These are phyloP conservation scores for Spinacia oleracea DNA, from an alignment of 179 eudicot species.

Conservation along the genomic window DNA sequence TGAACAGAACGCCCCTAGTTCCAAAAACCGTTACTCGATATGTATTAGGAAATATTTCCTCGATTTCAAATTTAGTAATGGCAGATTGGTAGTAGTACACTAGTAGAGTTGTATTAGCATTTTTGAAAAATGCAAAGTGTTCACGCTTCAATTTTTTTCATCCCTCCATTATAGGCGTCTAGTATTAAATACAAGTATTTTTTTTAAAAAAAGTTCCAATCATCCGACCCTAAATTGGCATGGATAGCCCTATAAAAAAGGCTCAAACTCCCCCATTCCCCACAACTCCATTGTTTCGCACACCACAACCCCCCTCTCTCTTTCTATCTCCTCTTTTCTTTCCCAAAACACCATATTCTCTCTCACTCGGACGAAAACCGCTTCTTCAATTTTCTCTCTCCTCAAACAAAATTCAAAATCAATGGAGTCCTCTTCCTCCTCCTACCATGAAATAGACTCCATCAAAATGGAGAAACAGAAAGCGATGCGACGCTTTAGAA, in stretches of 20 bases:
- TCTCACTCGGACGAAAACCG: conserved; percentile 14
- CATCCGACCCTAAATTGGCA: conserved; percentile 12
- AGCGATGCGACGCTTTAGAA: conserved; percentile 50
- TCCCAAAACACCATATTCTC: background rate
- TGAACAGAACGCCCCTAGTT: no score
- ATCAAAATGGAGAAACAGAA: conserved; percentile 53
- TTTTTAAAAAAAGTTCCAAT: background rate
- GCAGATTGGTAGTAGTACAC: background rate
- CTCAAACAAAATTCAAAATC: background rate
- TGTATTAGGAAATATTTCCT: background rate
- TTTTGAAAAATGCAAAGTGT: background rate
- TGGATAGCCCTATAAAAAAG: conserved; percentile 27
- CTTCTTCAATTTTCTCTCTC: background rate
- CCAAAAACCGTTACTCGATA: no score
- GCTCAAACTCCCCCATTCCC: conserved; percentile 4
- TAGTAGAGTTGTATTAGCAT: background rate
- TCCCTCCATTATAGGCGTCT: background rate
- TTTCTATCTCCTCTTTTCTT: background rate
- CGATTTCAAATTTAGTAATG: background rate
- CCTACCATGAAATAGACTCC: conserved; percentile 28
- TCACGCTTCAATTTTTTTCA: background rate
- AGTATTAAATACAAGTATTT: background rate
- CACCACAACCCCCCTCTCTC: conserved; percentile 5
- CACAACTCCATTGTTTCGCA: conserved; percentile 13
- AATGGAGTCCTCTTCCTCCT: conserved; percentile 25